Percentiles rank a stretch among this genome's conserved stretches.
Conservation (phyloP, 805 yeast species). For the Cyberlindnera galapagoensis region DNA sequence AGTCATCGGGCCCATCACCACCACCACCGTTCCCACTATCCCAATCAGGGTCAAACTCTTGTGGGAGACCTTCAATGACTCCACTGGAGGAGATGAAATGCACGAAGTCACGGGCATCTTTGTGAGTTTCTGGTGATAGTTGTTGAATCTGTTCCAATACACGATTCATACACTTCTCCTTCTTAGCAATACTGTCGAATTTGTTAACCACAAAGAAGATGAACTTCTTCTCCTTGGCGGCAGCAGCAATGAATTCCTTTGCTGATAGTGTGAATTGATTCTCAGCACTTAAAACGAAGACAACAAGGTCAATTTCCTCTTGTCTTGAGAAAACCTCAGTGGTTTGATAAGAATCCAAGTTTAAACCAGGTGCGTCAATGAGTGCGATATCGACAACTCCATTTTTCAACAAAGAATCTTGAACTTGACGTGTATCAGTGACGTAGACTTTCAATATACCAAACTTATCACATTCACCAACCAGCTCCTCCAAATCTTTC, state of each 20-base stretch:
- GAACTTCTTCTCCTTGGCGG: conserved; percentile 85
- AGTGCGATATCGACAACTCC: conserved; percentile 89
- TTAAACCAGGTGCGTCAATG: conserved; percentile 96
- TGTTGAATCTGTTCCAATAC: conserved; percentile 81
- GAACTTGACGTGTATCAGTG: conserved; percentile 60
- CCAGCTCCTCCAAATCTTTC: conserved; percentile 58
- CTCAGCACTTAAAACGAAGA: conserved; percentile 93
- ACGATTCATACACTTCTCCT: conserved; percentile 66
- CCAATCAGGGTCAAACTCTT: conserved; percentile 29
- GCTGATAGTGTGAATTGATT: conserved; percentile 94
- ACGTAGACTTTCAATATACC: conserved; percentile 75
- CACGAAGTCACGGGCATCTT: conserved; percentile 83
- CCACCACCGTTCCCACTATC: conserved; percentile 35
- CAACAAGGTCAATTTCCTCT: conserved; percentile 94
- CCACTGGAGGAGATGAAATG: conserved; percentile 79
- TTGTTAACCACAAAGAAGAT: conserved; percentile 92
- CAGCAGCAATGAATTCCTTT: conserved; percentile 83
- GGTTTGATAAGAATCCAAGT: conserved; percentile 88
- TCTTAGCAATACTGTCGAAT: conserved; percentile 80
- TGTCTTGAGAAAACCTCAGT: conserved; percentile 93
- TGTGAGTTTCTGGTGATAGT: conserved; percentile 85
- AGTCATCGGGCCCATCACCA: conserved; percentile 24
- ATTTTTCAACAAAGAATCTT: conserved; percentile 69
- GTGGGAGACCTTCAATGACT: conserved; percentile 32
- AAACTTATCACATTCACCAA: conserved; percentile 65